Conservation (phyloP, 345 rosid species). For the Diplotaxis tenuifolia region DNA sequence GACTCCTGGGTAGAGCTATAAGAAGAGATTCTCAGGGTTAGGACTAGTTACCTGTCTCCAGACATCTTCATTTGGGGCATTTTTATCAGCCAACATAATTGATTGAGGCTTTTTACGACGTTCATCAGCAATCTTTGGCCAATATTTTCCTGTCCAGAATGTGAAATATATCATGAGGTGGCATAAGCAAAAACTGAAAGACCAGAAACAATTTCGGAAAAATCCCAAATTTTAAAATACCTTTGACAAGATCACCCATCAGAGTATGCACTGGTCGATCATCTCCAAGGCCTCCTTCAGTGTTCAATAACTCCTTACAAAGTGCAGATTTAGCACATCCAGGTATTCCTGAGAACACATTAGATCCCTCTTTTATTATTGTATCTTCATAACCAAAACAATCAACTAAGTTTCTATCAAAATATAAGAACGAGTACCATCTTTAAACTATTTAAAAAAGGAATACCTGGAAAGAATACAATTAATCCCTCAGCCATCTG, state of each 20-base stretch:
- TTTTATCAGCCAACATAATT: conserved; percentile 93
- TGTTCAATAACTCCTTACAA: conserved; percentile 75
- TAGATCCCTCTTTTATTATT: too few species aligned
- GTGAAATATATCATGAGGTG: conserved; percentile 7
- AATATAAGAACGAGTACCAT: not conserved
- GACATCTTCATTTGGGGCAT: conserved; percentile 99
- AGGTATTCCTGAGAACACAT: conserved; percentile 67
- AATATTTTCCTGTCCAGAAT: conserved; percentile 62
- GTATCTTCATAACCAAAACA: conserved; percentile 1
- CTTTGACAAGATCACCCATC: conserved; percentile 97
- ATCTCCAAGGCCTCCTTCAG: conserved; percentile 75
- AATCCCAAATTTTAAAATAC: conserved; percentile 38
- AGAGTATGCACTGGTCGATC: conserved; percentile 76
- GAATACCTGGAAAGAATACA: conserved; percentile 90
- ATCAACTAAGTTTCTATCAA: not conserved
- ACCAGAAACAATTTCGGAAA: not conserved
- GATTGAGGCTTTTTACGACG: conserved; percentile 69
- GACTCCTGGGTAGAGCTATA: not conserved
- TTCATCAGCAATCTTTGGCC: conserved; percentile 88
- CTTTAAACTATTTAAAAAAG: too few species aligned
- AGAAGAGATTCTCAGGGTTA: too few species aligned
- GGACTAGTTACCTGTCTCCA: conserved; percentile 99
- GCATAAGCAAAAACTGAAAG: conserved; percentile 12
- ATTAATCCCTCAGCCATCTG: conserved; percentile 73
- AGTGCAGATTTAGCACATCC: conserved; percentile 98